Conservation (phyloP, 306 rosid genomes). For the Senna tora region DNA sequence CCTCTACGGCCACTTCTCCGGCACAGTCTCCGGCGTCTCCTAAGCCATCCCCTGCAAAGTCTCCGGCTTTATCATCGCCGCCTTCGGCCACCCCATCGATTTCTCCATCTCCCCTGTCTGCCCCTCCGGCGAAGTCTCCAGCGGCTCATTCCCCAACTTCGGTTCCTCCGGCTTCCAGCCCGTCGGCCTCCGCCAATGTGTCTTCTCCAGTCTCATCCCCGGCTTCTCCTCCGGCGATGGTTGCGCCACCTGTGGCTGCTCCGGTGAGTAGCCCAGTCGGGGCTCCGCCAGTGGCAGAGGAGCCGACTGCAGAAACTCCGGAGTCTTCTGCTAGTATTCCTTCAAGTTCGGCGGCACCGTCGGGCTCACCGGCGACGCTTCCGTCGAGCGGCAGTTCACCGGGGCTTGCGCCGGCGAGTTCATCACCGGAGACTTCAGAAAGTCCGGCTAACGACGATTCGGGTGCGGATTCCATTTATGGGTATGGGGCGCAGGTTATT, state of each 20-base stretch:
- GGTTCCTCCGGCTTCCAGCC: constrained; percentile 52
- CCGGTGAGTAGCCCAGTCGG: constrained; percentile 52
- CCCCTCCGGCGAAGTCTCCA: constrained; percentile 47
- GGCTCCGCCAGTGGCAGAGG: constrained; percentile 55
- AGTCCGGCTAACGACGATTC: constrained; percentile 59
- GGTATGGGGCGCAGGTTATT: constrained; percentile 39
- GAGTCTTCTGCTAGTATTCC: constrained; percentile 51
- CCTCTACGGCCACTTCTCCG: constrained; percentile 53
- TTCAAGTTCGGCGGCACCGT: constrained; percentile 60
- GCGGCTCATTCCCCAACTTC: constrained; percentile 37
- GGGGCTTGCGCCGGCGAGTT: constrained; percentile 51
- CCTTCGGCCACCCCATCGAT: constrained; percentile 49
- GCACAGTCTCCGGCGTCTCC: constrained; percentile 37
- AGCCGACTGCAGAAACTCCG: constrained; percentile 56
- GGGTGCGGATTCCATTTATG: constrained; percentile 44
- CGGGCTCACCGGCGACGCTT: constrained; percentile 52
- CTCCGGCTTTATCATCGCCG: constrained; percentile 67
- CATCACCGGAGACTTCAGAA: constrained; percentile 60
- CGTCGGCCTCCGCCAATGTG: constrained; percentile 43
- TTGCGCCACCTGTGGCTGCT: constrained; percentile 35
- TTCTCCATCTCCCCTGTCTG: constrained; percentile 42
- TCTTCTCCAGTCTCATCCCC: constrained; percentile 54
- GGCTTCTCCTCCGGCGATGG: constrained; percentile 43
- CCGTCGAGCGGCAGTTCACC: constrained; percentile 62
- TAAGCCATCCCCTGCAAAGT: constrained; percentile 52